Conservation (phyloP, 768 basidiomycete genomes). For the Exsudoporus frostii region DNA sequence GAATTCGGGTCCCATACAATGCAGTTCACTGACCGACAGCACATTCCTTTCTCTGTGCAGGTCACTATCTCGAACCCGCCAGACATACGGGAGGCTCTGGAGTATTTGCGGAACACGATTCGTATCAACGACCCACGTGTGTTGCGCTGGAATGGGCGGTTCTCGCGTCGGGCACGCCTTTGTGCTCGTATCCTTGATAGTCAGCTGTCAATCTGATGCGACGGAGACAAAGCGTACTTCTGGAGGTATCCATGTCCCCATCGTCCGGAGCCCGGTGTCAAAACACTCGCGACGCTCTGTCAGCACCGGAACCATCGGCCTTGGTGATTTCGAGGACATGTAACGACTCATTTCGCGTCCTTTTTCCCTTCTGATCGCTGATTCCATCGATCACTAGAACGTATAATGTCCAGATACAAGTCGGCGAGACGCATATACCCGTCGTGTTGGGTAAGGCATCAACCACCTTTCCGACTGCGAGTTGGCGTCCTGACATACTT, state of each 20-base stretch:
- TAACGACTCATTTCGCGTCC: constrained; percentile 31
- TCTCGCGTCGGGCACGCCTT: constrained; percentile 6
- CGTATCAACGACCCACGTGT: neutral
- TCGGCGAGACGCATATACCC: constrained; percentile 51
- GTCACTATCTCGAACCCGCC: neutral
- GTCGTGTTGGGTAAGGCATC: constrained; percentile 54
- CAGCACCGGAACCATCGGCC: constrained; percentile 41
- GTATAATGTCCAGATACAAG: constrained; percentile 57
- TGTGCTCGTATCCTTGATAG: constrained; percentile 2
- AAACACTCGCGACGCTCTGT: constrained; percentile 8
- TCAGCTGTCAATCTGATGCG: neutral
- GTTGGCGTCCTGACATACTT: neutral
- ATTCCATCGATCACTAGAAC: constrained; percentile 37
- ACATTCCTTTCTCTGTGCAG: neutral
- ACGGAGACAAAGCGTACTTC: constrained; percentile 3
- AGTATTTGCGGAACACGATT: neutral
- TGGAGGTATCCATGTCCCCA: constrained; percentile 26
- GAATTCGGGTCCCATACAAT: neutral
- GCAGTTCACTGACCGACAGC: neutral
- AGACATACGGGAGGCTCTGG: too few species aligned
- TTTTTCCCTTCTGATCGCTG: constrained; percentile 3
- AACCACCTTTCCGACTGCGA: neutral
- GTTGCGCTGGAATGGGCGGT: constrained; percentile 9
- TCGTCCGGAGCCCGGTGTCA: constrained; percentile 7
- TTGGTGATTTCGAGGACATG: constrained; percentile 65